These are phyloP conservation scores for Trypanosoma congolense DNA, from an alignment of 208 protist genomes.

Conservation along the genomic window DNA sequence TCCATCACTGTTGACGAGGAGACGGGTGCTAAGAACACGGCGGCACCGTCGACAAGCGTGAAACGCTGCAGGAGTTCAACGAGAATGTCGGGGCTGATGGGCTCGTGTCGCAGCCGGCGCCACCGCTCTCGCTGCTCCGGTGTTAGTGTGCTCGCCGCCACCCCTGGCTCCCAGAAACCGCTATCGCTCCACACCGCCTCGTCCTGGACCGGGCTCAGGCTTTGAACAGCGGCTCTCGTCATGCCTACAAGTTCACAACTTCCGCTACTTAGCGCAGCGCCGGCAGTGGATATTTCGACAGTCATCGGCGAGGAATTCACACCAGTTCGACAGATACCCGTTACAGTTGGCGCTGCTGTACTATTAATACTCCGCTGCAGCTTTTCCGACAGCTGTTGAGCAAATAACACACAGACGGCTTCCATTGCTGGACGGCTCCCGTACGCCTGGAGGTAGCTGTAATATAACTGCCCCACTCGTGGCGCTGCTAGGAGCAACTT, in stretches of 20 bases:
- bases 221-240: background rate
- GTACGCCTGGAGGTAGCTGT: slow-evolving; percentile 13
- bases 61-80: slow-evolving; percentile 54
- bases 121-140: slow-evolving; percentile 35
- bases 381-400: slow-evolving; percentile 3
- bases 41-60: slow-evolving; percentile 50
- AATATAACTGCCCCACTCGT: slow-evolving; percentile 27
- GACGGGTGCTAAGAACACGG: slow-evolving; percentile 62
- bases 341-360: background rate
- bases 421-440: slow-evolving; percentile 22
- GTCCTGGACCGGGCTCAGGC: background rate
- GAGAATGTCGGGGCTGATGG: slow-evolving; percentile 53
- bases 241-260: background rate
- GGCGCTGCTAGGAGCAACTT: slow-evolving; percentile 16
- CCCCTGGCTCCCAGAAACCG: background rate
- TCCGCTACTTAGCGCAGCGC: background rate
- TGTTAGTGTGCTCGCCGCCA: slow-evolving; percentile 15
- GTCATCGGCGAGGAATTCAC: too few relatives aligned
- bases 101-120: slow-evolving; percentile 43
- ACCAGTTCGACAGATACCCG: background rate
- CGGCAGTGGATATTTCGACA: background rate
- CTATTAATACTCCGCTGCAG: slow-evolving; percentile 3
- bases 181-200: slow-evolving; percentile 3
- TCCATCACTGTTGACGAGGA: slow-evolving; percentile 71
- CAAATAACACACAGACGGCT: slow-evolving; percentile 15